A percentile compares a stretch with the other conserved stretches of the same genome.
These are phyloP conservation scores for Ophiocordyceps sinensis DNA, from an alignment of 2,329 filamentous ascomycete genomes.

Conservation along the genomic window DNA sequence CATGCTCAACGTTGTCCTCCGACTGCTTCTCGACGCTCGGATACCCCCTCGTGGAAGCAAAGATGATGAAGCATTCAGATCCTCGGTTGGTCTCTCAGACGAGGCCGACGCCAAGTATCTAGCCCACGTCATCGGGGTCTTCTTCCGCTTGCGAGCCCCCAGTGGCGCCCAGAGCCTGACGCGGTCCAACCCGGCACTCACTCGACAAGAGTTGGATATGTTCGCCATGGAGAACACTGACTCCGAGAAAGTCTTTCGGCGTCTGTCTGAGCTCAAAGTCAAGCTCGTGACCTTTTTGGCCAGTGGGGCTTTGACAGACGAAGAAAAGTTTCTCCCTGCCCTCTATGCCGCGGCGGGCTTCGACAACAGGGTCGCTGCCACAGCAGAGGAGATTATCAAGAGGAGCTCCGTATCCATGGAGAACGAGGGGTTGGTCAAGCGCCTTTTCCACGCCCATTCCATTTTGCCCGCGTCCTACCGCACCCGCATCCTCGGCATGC, in stretches of 20 bases:
- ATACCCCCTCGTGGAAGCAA: conserved; percentile 65
- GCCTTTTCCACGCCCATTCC: conserved; percentile 61
- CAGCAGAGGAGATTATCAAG: conserved; percentile 84
- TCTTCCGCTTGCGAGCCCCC: conserved; percentile 36
- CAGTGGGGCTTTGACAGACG: conserved; percentile 73
- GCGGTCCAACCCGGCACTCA: conserved; percentile 18
- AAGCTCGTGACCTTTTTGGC: conserved; percentile 58
- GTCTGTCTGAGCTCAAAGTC: conserved; percentile 31
- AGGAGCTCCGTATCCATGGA: conserved; percentile 64
- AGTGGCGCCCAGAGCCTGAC: conserved; percentile 16
- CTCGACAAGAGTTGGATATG: conserved; percentile 13
- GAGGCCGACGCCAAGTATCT: conserved; percentile 58
- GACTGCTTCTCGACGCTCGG: conserved; percentile 54
- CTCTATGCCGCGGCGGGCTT: conserved; percentile 71
- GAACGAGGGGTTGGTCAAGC: conserved; percentile 43
- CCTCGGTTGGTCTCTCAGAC: conserved; percentile 50
- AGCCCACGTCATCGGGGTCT: conserved; percentile 59
- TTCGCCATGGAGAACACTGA: conserved; percentile 30
- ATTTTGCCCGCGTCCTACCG: conserved; percentile 59
- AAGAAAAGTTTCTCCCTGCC: conserved; percentile 71
- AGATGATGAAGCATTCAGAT: conserved; percentile 58
- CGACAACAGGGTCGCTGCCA: conserved; percentile 66
- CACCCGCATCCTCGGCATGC: conserved; percentile 58
- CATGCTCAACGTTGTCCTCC: conserved; percentile 72
- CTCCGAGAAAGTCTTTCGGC: conserved; percentile 41